Evolutionary conservation across 2,329 filamentous ascomycete species (phyloP).

Genomic region (Aureobasidium lini): DNA sequence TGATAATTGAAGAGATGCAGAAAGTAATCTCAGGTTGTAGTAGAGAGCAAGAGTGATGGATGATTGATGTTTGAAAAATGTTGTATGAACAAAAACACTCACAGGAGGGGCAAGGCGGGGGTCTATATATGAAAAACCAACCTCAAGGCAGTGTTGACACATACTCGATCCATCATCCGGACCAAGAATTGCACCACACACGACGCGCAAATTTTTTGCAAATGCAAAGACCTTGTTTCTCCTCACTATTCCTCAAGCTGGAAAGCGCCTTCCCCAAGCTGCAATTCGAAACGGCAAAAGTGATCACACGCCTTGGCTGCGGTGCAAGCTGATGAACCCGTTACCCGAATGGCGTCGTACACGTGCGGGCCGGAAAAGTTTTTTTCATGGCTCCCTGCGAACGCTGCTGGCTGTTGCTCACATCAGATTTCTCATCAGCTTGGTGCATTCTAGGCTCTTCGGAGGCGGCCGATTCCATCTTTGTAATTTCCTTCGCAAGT

Average conservation of each 20-base stretch:
- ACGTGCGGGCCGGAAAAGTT: neutral
- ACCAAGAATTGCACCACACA: conserved; percentile 5
- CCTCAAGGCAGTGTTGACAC: conserved; percentile 7
- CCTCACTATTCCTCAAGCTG: conserved; percentile 7
- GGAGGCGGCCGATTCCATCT: conserved; percentile 4
- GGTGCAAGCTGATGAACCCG: conserved; percentile 5
- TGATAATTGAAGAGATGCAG: too few relatives aligned
- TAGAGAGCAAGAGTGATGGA: neutral
- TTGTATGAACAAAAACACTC: conserved; percentile 3
- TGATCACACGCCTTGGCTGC: conserved; percentile 5
- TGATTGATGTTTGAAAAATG: neutral
- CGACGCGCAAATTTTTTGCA: conserved; percentile 3
- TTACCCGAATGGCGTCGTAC: conserved; percentile 3
- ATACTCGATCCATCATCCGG: conserved; percentile 3
- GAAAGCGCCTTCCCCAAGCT: neutral
- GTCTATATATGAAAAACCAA: conserved; percentile 2
- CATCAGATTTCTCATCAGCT: neutral
- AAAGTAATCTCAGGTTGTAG: neutral
- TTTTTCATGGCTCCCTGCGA: neutral
- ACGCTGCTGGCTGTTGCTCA: neutral
- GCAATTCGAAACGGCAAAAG: neutral
- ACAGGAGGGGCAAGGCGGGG: neutral
- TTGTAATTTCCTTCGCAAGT: neutral
- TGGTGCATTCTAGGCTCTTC: neutral
- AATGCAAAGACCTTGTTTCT: conserved; percentile 1